phyloP scores from a whole-genome alignment of 192 early-diverging fungal species.

The Linnemannia zychae region DNA sequence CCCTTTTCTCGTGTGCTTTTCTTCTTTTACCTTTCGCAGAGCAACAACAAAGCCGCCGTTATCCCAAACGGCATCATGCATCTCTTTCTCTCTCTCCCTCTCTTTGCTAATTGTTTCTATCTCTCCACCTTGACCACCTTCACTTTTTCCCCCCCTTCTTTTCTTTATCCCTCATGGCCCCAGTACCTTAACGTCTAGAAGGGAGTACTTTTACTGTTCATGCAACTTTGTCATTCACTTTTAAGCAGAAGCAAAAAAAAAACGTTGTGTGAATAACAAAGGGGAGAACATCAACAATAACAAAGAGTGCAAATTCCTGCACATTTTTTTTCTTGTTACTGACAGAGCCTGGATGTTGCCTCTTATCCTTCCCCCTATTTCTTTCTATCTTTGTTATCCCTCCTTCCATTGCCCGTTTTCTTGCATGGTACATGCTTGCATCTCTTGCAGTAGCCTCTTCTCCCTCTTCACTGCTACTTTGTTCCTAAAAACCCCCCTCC shows the following conservation, averaged over 20 bases:
- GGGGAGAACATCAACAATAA: neutral
- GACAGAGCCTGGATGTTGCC: neutral
- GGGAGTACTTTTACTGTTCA: neutral
- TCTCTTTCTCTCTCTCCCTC: neutral
- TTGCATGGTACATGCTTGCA: neutral
- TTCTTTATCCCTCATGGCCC: neutral
- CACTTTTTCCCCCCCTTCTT: neutral
- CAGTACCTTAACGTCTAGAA: neutral
- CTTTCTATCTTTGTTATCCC: neutral
- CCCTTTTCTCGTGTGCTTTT: neutral
- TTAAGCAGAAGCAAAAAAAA: neutral
- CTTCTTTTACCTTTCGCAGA: neutral
- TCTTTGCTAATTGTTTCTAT: neutral
- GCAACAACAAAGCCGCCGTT: neutral
- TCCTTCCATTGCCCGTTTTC: neutral
- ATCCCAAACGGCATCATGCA: neutral
- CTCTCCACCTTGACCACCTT: neutral
- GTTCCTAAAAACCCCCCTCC: too few species aligned
- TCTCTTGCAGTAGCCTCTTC: neutral
- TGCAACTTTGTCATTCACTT: neutral
- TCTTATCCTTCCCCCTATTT: neutral
- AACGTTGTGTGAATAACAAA: neutral
- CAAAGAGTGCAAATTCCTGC: neutral
- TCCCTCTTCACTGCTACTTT: neutral
- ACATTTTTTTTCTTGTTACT: slow-evolving; percentile 9